Evolutionary conservation across 1,284 basidiomycete genomes (phyloP), one percentile per base, ranked within the genome.

Genomic region (Xerocomus amazonicus): DNA sequence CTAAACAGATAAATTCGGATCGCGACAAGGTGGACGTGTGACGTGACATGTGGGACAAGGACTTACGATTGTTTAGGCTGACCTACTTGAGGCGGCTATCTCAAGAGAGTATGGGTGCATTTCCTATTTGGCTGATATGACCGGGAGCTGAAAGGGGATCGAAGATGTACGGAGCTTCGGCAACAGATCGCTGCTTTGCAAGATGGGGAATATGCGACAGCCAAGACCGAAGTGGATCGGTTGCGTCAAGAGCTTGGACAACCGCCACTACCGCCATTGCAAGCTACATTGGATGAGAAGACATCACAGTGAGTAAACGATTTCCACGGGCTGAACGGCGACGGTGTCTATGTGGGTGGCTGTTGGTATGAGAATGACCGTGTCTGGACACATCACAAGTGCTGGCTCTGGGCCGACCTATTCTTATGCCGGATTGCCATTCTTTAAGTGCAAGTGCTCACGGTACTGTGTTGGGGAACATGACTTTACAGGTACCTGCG

Each of bases 201-300:
- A 26, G 86, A 87, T 42, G 84, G 83, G 32, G 88, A 90, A 52
- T 90, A 90, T 60, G 74, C 82, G 19, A 60, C 67, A 9, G 83
- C 87, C 4, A 90, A 90, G 66, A 68, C 67, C 28, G 86, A 90
- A 55, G 87, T 90, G 38, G 87, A 90, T 60, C 70, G 76, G 45
- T 71, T 90, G 37, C 79, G 87, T 43, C 73, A 74, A 47, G 87
- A 90, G 60, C 79, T 90, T 8, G 88, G 86, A 1, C 83, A 90
- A 60, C 70, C 79, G 1, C 79, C 87, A 3, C 65, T 89, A 19
- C 87, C 86, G 3, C 81, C 75, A 59, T 60, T 90, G 27, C 85
- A 90, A 58, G 70, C 71, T 34, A 86, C 81, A 27, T 65, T 90
- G 36, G 87, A 90, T 44, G 88, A 90, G 59, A 87, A 85, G 63